Conservation (phyloP, 257 asterid genomes). For the Solanum piurae region DNA sequence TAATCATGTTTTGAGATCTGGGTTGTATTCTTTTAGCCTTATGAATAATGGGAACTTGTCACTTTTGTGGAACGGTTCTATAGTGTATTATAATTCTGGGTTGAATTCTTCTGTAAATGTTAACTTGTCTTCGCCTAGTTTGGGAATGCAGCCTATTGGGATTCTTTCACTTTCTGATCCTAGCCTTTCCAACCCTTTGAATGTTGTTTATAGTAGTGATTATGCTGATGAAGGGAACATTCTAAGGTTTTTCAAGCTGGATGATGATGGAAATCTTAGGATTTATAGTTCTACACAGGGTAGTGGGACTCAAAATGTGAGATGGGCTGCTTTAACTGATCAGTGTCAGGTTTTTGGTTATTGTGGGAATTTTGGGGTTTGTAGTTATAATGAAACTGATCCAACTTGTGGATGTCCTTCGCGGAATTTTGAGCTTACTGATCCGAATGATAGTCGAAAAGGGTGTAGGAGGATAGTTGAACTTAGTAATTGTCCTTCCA, state of each 20-base stretch:
- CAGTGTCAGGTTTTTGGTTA: slow-evolving; percentile 73
- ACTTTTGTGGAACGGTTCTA: slow-evolving; percentile 46
- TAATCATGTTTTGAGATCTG: slow-evolving; percentile 30
- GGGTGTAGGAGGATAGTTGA: slow-evolving; percentile 71
- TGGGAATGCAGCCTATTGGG: slow-evolving; percentile 41
- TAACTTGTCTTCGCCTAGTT: slow-evolving; percentile 33
- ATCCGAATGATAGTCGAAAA: slow-evolving; percentile 39
- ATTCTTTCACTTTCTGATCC: slow-evolving; percentile 44
- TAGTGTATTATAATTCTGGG: slow-evolving; percentile 53
- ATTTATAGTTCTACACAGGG: slow-evolving; percentile 49
- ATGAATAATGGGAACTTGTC: slow-evolving; percentile 40
- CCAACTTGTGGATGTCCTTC: slow-evolving; percentile 76
- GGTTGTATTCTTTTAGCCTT: slow-evolving; percentile 39
- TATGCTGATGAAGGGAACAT: slow-evolving; percentile 39
- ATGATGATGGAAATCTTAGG: slow-evolving; percentile 66
- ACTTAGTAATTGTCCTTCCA: slow-evolving; percentile 37
- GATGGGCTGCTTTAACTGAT: slow-evolving; percentile 80
- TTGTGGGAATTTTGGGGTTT: slow-evolving; percentile 76
- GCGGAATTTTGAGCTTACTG: slow-evolving; percentile 40
- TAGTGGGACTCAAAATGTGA: slow-evolving; percentile 27
- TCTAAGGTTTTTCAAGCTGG: slow-evolving; percentile 53
- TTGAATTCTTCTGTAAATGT: slow-evolving; percentile 39
- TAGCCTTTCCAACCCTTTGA: slow-evolving; percentile 14
- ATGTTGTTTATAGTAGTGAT: slow-evolving; percentile 60
- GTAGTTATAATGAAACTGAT: slow-evolving; percentile 51